These are phyloP conservation scores for Phytophthora chlamydospora DNA, from an alignment of 352 stramenopile species.

Conservation along the genomic window DNA sequence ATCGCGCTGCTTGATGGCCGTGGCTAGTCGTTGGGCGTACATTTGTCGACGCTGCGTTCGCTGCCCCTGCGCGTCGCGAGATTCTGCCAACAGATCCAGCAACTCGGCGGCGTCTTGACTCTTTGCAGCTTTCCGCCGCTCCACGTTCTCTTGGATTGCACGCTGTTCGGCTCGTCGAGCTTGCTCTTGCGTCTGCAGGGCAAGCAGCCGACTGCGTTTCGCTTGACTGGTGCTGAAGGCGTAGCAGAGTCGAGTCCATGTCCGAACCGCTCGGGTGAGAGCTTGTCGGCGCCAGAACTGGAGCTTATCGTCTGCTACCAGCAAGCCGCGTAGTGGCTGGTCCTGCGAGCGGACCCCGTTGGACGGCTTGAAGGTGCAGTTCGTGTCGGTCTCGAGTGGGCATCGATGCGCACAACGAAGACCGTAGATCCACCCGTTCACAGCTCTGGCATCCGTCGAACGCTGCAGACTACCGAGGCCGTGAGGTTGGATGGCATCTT, in stretches of 20 bases:
- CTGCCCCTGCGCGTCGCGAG: slow-evolving; percentile 28
- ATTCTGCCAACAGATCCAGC: slow-evolving; percentile 26
- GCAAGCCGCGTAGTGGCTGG: slow-evolving; percentile 28
- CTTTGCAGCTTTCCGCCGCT: slow-evolving; percentile 17
- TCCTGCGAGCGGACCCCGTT: slow-evolving; percentile 2
- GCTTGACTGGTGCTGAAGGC: slow-evolving; percentile 10
- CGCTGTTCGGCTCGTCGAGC: slow-evolving; percentile 38
- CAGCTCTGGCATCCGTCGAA: slow-evolving; percentile 7
- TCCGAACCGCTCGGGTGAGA: slow-evolving; percentile 13
- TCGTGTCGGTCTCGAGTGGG: slow-evolving; percentile 1
- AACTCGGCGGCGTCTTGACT: slow-evolving; percentile 17
- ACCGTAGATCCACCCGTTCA: slow-evolving; percentile 58
- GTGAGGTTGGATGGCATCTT: slow-evolving; percentile 20
- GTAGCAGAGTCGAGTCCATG: slow-evolving; percentile 18
- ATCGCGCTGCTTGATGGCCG: slow-evolving; percentile 35
- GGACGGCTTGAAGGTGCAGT: slow-evolving; percentile 12
- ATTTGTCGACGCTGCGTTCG: slow-evolving; percentile 26
- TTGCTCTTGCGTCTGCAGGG: slow-evolving; percentile 33
- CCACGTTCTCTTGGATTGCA: slow-evolving; percentile 17
- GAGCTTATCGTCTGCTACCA: slow-evolving; percentile 31
- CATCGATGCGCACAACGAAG: slow-evolving; percentile 40
- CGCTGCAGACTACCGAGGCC: slow-evolving; percentile 46
- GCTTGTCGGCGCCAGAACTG: slow-evolving; percentile 22
- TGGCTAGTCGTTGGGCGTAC: slow-evolving; percentile 26
- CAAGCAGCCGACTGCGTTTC: slow-evolving; percentile 17